These are phyloP conservation scores for Beauveria sp. DNA, from an alignment of 2,329 filamentous ascomycete genomes.

Conservation along the genomic window DNA sequence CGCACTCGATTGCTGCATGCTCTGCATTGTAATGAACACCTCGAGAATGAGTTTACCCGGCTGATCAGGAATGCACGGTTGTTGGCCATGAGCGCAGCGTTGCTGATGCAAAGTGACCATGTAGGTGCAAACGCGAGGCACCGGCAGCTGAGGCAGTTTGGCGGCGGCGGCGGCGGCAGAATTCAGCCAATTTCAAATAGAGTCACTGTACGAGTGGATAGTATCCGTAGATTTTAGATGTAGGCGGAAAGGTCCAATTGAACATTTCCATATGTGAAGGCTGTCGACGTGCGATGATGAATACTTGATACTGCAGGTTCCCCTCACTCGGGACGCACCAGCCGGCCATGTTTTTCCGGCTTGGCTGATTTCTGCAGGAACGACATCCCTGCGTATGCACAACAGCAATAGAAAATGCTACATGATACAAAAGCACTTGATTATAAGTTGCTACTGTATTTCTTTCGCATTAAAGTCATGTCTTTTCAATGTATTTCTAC, in stretches of 20 bases:
- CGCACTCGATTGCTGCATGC: not conserved
- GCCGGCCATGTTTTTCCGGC: slow-evolving; percentile 11
- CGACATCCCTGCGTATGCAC: not conserved
- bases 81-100: not conserved
- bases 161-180: not conserved
- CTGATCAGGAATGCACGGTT: not conserved
- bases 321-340: not conserved
- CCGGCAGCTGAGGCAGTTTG: not conserved
- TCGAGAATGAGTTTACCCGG: not conserved
- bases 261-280: not conserved
- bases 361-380: not conserved
- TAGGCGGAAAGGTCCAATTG: not conserved
- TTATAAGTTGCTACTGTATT: too few species aligned
- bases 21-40: not conserved
- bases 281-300: not conserved
- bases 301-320: not conserved
- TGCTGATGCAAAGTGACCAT: not conserved
- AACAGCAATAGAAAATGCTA: not conserved
- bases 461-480: not conserved
- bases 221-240: not conserved
- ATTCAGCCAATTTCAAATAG: not conserved
- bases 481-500: not conserved
- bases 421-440: not conserved
- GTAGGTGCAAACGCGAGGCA: not conserved
- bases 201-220: not conserved